Evolutionary conservation across 2,329 filamentous ascomycete species (phyloP).

Genomic region (Penicillium vulpinum): DNA sequence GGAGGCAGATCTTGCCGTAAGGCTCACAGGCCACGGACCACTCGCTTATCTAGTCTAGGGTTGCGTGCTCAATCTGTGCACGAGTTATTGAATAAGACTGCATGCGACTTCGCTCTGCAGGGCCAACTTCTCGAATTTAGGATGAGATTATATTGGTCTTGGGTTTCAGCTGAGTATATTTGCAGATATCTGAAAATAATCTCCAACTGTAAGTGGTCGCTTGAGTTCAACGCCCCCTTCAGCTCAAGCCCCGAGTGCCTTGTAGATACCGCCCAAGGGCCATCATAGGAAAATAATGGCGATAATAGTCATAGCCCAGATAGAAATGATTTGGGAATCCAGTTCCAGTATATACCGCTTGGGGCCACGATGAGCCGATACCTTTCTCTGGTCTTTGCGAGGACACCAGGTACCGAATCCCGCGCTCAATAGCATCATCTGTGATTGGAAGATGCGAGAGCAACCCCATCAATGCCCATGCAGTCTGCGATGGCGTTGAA

Average conservation of each 20-base stretch:
- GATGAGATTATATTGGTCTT: background rate
- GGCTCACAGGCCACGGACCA: background rate
- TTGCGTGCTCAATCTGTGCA: background rate
- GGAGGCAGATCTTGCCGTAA: background rate
- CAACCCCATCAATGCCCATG: background rate
- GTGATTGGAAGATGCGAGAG: background rate
- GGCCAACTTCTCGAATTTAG: background rate
- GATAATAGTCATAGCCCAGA: slow-evolving; percentile 23
- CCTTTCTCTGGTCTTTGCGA: background rate
- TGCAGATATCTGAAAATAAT: background rate
- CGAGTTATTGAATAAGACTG: background rate
- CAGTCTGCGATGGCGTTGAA: slow-evolving; percentile 32
- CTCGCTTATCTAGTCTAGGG: background rate
- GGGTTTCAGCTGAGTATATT: background rate
- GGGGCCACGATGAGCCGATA: slow-evolving; percentile 23
- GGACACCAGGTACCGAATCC: background rate
- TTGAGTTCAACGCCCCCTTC: background rate
- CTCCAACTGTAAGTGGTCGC: background rate
- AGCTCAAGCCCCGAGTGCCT: background rate
- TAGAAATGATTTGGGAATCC: slow-evolving; percentile 29
- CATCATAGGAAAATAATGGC: slow-evolving; percentile 33
- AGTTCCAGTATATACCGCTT: slow-evolving; percentile 18
- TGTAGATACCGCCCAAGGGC: slow-evolving; percentile 23
- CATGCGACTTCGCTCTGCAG: background rate
- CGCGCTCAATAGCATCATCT: background rate